Base-by-base conservation (phyloP, 2,329 filamentous ascomycete species). In the Myotisia sp. region DNA sequence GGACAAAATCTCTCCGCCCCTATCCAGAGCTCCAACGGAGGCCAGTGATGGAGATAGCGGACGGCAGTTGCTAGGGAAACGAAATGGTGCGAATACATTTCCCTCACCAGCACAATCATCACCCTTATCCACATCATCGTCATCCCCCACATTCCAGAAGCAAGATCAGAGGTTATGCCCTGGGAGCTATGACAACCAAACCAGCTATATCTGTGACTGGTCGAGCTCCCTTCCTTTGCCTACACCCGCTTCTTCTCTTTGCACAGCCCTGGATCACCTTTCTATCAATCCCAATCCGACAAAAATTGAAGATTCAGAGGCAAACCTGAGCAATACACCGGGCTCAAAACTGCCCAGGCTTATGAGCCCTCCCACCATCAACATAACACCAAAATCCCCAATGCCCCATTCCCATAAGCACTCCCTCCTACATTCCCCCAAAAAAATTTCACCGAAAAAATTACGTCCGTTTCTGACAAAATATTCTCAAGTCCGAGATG, bases 401-500 rank as follows among this genome's bases (percentile, higher is more conserved):
- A 38, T 67, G 39, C 41, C 39, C 36, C 38, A 41, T 18, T 49
- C 37, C 42, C 47, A 37, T 45, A 49, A 37, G 38, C 41, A 29
- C 41, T 35, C 45, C 44, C 61, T 49, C 64, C 63, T 39, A 58
- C 44, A 26, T 36, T 36, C 5, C 36, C 23, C 33, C 37, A 30
- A 38, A 10, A 35, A 33, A 30, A 30, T 55, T 44, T 39, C 45
- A 44, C 41, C 49, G 42, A 29, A 47, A 46, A 53, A 52, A 30
- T 68, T 70, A 44, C 54, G 53, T 9, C 48, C 53, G 1, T 86
- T 69, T 63, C 64, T 87, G 49, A 77, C 70, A 44, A 79, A 76
- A 62, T 62, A 76, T 65, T 83, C 85, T 75, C 78, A 82, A 68
- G 60, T 58, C 59, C 63, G 70, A 82, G 79, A 71, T 75, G 78